These are phyloP conservation scores for Podila epicladia DNA, from an alignment of 192 early-diverging fungal species.

Conservation along the genomic window DNA sequence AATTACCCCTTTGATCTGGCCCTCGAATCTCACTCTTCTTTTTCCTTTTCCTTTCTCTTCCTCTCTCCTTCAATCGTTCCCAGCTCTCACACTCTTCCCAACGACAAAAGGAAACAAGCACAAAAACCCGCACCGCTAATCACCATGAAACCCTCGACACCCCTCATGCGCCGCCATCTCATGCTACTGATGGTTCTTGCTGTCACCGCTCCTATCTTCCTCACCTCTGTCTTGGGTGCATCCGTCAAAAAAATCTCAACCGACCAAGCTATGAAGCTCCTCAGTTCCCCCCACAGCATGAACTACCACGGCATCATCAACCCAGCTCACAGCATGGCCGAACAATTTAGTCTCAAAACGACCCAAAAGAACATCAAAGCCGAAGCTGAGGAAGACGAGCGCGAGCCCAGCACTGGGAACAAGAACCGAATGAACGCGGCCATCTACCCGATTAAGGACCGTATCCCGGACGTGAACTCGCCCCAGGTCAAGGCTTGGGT, in stretches of 20 bases:
- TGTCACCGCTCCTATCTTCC: neutral
- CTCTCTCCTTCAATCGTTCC: neutral
- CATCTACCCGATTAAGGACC: constrained; percentile 32
- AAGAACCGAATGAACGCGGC: constrained; percentile 15
- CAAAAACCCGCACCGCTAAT: neutral
- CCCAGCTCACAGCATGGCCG: neutral
- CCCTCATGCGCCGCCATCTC: neutral
- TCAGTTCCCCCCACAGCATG: neutral
- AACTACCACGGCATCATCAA: constrained; percentile 35
- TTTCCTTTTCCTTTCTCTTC: neutral
- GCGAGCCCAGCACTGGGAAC: neutral
- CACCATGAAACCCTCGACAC: neutral
- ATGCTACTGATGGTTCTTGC: neutral
- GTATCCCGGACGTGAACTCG: constrained; percentile 47
- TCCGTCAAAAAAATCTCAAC: neutral
- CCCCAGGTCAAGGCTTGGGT: constrained; percentile 46
- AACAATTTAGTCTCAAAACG: neutral
- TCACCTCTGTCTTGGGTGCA: neutral
- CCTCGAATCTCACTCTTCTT: neutral
- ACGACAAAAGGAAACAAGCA: neutral
- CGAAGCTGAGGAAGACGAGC: neutral
- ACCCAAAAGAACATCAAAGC: neutral
- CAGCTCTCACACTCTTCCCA: neutral
- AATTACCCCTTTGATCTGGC: neutral
- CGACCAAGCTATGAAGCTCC: constrained; percentile 5